Evolutionary conservation across 768 basidiomycete genomes (phyloP), one percentile per base, ranked within the genome.

Genomic region (Leccinum broughii): DNA sequence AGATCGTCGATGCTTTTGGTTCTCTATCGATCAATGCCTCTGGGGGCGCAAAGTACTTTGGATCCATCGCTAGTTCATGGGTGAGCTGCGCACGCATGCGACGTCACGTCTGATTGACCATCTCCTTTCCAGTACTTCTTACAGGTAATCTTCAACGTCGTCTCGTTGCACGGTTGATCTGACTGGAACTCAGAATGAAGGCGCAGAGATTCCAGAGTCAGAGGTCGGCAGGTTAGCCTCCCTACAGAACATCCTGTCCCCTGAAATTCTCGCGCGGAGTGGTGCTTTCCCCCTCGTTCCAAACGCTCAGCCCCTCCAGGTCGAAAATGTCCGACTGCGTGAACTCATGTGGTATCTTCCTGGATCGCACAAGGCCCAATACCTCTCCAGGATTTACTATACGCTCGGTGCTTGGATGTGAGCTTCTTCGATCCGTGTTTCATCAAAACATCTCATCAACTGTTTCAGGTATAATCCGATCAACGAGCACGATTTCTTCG

Each of bases 1-100:
- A 92, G 65, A 80, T 90, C 50, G 83, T 91, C 5, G 89, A 91
- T 70, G 89, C 90, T 10, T 91, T 91, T 70, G 90, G 90, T 20
- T 88, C 89, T 0, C 75, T 92, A n/a, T 85, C 86, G 11, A 88
- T 92, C 64, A 87, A 80, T 51, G 75, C 87, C 22, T 84, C 86
- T 1, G 90, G 90, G 7, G 83, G 85, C 50, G 83, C 89, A 24
- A 91, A 88, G 68, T 92, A 89, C 67, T 90, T 82, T 64, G 89
- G 90, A 11, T 86, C 86, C 34, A 88, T 81, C 24, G 90, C 90
- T 22, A 90, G 86, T 63, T 91, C 90, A 13, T 90, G 84, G 84
- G 90, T 90, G 67, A 61, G 66, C 11, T 32, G 0, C 53, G 7
- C 32, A 34, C 46, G 28, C 6, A 6, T 11, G 34, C 17, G 34